Conservation (phyloP, 2,329 filamentous ascomycete genomes). For the Aspergillus hortae region DNA sequence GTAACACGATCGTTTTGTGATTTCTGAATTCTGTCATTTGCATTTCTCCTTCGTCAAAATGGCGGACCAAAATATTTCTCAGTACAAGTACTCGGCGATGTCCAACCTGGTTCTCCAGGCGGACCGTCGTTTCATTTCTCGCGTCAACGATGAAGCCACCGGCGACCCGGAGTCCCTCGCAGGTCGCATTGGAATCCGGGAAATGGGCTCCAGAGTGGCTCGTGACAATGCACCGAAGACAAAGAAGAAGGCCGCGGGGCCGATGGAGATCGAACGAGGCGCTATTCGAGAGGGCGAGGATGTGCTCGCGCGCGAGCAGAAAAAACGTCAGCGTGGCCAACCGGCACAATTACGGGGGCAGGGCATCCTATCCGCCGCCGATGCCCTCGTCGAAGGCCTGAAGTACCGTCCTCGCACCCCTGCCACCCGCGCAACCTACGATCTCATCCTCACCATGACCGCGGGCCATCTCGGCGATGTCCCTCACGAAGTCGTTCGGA, state of each 20-base stretch:
- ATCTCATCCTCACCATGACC: conserved; percentile 88
- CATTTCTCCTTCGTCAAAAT: conserved; percentile 46
- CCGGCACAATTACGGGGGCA: conserved; percentile 65
- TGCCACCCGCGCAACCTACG: conserved; percentile 87
- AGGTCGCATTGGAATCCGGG: conserved; percentile 84
- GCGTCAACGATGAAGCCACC: conserved; percentile 89
- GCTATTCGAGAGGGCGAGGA: conserved; percentile 76
- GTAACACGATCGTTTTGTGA: conserved; percentile 19
- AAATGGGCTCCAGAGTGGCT: conserved; percentile 85
- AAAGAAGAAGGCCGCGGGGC: conserved; percentile 66
- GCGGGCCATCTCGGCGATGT: conserved; percentile 88
- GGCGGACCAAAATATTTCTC: conserved; percentile 75
- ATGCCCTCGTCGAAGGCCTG: conserved; percentile 85
- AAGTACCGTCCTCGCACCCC: conserved; percentile 88
- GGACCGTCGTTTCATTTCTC: conserved; percentile 90
- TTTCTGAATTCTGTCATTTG: conserved; percentile 9
- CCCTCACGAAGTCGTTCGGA: conserved; percentile 83
- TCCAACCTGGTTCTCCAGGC: conserved; percentile 99
- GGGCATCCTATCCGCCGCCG: conserved; percentile 77
- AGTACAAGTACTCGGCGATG: conserved; percentile 99
- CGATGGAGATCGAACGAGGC: conserved; percentile 70
- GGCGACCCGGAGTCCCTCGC: conserved; percentile 97
- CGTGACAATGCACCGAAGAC: conserved; percentile 76
- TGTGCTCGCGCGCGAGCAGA: conserved; percentile 77
- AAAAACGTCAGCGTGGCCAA: conserved; percentile 77